A percentile compares a stretch with the other conserved stretches of the same genome.
phyloP scores from a whole-genome alignment of 306 rosid species.

The Vicia villosa region DNA sequence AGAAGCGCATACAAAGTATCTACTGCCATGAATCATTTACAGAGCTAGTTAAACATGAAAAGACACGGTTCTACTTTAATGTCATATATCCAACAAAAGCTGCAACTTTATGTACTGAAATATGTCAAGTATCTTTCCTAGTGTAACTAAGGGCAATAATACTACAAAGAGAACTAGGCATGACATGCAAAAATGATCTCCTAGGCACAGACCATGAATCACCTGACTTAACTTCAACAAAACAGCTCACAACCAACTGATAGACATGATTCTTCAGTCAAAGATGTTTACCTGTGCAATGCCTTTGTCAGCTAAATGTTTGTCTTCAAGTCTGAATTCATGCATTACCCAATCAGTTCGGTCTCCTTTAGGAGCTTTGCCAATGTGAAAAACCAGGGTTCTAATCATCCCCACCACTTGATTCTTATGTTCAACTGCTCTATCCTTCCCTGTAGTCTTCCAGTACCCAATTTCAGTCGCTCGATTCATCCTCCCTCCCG shows the following conservation, averaged over 20 bases:
- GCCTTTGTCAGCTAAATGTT: slow-evolving; percentile 37
- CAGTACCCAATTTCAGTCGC: slow-evolving; percentile 69
- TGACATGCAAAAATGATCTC: not conserved
- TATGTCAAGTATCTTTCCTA: not conserved
- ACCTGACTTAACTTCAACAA: not conserved
- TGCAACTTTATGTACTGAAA: not conserved
- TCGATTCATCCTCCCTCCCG: slow-evolving; percentile 72
- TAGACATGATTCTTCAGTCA: not conserved
- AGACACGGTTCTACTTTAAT: not conserved
- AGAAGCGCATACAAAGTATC: not conserved
- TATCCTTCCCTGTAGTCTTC: slow-evolving; percentile 89
- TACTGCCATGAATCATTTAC: slow-evolving; percentile 2
- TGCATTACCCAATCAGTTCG: slow-evolving; percentile 94
- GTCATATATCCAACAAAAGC: slow-evolving; percentile 22
- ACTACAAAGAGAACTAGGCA: slow-evolving; percentile 18
- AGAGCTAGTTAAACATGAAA: not conserved
- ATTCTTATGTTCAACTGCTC: slow-evolving; percentile 35
- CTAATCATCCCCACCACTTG: slow-evolving; percentile 63
- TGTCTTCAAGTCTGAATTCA: slow-evolving; percentile 67
- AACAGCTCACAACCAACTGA: not conserved
- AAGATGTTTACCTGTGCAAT: slow-evolving; percentile 51
- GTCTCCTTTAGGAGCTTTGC: slow-evolving; percentile 56
- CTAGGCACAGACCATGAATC: not conserved
- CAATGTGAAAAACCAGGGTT: slow-evolving; percentile 67
- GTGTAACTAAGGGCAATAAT: not conserved